Evolutionary conservation across 345 rosid species (phyloP), one percentile per base, ranked within the genome.

Genomic region (Excoecaria agallocha): DNA sequence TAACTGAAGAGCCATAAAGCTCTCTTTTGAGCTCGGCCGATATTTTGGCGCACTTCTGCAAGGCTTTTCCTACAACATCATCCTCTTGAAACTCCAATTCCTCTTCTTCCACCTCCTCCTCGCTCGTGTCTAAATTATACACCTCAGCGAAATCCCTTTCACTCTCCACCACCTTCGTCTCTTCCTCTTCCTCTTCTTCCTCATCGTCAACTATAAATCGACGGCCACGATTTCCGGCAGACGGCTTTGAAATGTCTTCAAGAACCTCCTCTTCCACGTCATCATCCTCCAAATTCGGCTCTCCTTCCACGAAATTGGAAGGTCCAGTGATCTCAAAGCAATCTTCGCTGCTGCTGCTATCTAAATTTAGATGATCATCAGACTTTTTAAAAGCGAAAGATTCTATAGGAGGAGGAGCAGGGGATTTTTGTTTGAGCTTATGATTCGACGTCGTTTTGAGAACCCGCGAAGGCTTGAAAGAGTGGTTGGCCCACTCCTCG

Each of bases 11-110:
- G 66, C 99, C 98, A 64, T 91, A 95, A 11, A 95, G 84, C 84
- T 88, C 97, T 72, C 81, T 85, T 77, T 89, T 85, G 37, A 95
- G 85, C 76, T 89, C 97, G 43, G 84, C 79, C 0, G 99, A 93
- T 78, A 90, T 95, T 72, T 86, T 91, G 4, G 94, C 86, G 78
- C 99, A 95, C 77, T 89, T 93, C 76, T 90, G 96, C 82, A 93
- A 73, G 25, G 99, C 96, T 78, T 87, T 89, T 46, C 94, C 97
- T 3, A 95, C 97, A 68, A 93, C 97, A 75, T 93, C 98, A 45
- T 85, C 92, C 1, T 71, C 79, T 64, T 78, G 76, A 19, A 52
- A 52, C 22, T 59, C 73, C 68, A 16, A 10, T 19, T 48, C 79
- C 78, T 62, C 79, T 46, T 57, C 68, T 55, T 57, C 87, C 54